Evolutionary conservation across 139 green algal species (phyloP), one percentile per base, ranked within the genome.

Genomic region (Closterium sp.): DNA sequence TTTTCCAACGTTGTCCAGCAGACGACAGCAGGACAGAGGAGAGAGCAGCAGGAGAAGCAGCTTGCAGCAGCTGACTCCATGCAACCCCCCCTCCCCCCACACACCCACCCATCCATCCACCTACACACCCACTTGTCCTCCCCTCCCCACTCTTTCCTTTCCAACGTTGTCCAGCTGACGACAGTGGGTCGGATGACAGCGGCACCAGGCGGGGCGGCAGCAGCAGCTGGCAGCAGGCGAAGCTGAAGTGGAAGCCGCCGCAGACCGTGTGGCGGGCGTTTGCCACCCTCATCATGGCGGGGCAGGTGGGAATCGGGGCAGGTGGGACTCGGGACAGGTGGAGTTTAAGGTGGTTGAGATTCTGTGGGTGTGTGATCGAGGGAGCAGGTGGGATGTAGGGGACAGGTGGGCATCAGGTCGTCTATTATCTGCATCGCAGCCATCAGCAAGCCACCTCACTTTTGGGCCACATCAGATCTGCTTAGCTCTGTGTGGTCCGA

Each of bases 201-300:
- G 55, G 55, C 16, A 76, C 16, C 55, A 76, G 55, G 55, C 55
- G 25, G 16, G 55, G n/a, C n/a, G 55, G 55, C 55, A 76, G 55
- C n/a, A 19, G 55, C 55, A 19, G 55, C 16, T 76, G 55, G 55
- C 55, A 76, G 55, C 9, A 76, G 16, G 55, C 55, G 16, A 76
- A 76, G 83, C 83, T 32, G 21, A 86, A 89, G 36, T 93, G 86
- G 86, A 93, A 93, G 19, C 90, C 90, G 33, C 90, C 90, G 0
- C 87, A 38, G 31, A 93, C 93, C 32, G 30, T 93, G 5, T 93
- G 90, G 90, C 87, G 90, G 16, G 90, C 90, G 34, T 36, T 93
- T 35, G 90, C 90, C 7, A 89, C 90, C 12, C 35, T 93, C 32
- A 33, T 93, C 87, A 91, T 93, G 55, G 90, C 90, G 21, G 90